These are phyloP conservation scores for Lepiota brunneoincarnata DNA, from an alignment of 768 basidiomycete species.

Conservation along the genomic window DNA sequence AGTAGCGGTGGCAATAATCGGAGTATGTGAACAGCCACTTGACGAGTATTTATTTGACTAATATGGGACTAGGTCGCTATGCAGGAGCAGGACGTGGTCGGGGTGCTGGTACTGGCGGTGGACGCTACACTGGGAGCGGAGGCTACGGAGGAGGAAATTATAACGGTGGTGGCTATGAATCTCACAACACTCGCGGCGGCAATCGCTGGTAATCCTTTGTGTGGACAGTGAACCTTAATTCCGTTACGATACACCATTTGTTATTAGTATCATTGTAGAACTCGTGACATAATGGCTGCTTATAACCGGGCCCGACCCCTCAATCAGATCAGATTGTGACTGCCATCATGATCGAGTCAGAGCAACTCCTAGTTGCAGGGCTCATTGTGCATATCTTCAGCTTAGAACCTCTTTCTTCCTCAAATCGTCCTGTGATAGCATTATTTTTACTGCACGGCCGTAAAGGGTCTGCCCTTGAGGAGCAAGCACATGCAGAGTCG, in stretches of 20 bases:
- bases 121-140: constrained; percentile 39
- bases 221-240: constrained; percentile 2
- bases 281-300: neutral
- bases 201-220: constrained; percentile 28
- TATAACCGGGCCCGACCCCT: neutral
- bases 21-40: constrained; percentile 37
- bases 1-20: constrained; percentile 79
- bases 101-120: constrained; percentile 35
- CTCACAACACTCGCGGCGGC: constrained; percentile 35
- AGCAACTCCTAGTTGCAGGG: constrained; percentile 33
- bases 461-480: constrained; percentile 24
- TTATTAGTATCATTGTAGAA: constrained; percentile 3
- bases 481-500: constrained; percentile 24
- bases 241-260: neutral
- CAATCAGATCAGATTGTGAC: neutral
- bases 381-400: constrained; percentile 33
- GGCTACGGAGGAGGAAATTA: constrained; percentile 43
- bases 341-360: constrained; percentile 5
- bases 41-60: neutral
- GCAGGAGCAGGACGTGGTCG: constrained; percentile 37
- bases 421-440: constrained; percentile 31
- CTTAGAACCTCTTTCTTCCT: constrained; percentile 18
- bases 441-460: constrained; percentile 46
- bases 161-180: constrained; percentile 41
- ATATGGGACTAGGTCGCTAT: constrained; percentile 52